phyloP scores from a whole-genome alignment of 768 basidiomycete species.

The Lepiota subincarnata region DNA sequence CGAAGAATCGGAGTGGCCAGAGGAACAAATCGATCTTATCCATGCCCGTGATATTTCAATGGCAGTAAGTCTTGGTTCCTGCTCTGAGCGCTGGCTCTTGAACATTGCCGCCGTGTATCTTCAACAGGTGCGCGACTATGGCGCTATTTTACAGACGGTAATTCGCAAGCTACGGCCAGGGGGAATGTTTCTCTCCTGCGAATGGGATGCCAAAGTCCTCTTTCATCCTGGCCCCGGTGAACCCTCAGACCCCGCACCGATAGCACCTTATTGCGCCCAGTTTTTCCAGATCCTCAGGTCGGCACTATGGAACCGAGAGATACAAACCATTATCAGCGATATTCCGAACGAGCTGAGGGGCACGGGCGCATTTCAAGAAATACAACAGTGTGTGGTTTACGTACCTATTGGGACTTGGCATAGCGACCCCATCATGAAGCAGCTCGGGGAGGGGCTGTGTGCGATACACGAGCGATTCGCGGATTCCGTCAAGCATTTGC shows the following conservation, averaged over 20 bases:
- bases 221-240: slow-evolving; percentile 29
- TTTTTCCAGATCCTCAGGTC: slow-evolving; percentile 36
- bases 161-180: slow-evolving; percentile 63
- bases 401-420: slow-evolving; percentile 62
- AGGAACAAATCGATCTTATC: slow-evolving; percentile 59
- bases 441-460: slow-evolving; percentile 41
- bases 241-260: slow-evolving; percentile 22
- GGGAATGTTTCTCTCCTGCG: slow-evolving; percentile 66
- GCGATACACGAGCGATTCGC: slow-evolving; percentile 38
- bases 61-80: slow-evolving; percentile 42
- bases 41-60: slow-evolving; percentile 60
- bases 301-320: slow-evolving; percentile 31
- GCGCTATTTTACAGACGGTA: slow-evolving; percentile 49
- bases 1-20: slow-evolving; percentile 43
- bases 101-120: not conserved
- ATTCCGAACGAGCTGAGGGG: slow-evolving; percentile 35
- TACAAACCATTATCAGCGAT: slow-evolving; percentile 31
- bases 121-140: slow-evolving; percentile 53
- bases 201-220: slow-evolving; percentile 46
- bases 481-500: slow-evolving; percentile 44
- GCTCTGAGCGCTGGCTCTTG: not conserved
- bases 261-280: slow-evolving; percentile 34
- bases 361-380: slow-evolving; percentile 37
- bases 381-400: slow-evolving; percentile 27
- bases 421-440: slow-evolving; percentile 24